A percentile compares a stretch with the other conserved stretches of the same genome.
Conservation (phyloP, 2,329 filamentous ascomycete genomes). For the Pseudogymnoascus sp. region DNA sequence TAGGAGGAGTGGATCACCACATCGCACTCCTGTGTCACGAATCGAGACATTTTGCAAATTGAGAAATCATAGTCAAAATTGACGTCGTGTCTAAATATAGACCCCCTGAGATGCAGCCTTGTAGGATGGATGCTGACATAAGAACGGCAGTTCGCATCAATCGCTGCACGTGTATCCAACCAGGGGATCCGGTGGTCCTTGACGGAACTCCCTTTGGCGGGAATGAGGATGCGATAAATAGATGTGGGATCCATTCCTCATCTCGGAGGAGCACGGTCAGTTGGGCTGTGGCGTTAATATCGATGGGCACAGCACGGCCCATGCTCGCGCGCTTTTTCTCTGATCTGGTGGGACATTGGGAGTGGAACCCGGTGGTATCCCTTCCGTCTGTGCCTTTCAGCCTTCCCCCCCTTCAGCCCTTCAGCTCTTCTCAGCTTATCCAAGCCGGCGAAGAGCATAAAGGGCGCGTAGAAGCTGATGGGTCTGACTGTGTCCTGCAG, state of each 20-base stretch:
- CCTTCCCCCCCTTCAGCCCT: background rate
- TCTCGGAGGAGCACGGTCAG: slow-evolving; percentile 3
- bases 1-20: background rate
- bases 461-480: background rate
- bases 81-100: slow-evolving; percentile 2
- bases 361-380: background rate
- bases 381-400: background rate
- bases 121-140: slow-evolving; percentile 6
- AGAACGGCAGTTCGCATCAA: slow-evolving; percentile 6
- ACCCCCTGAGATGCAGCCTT: background rate
- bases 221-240: slow-evolving; percentile 1
- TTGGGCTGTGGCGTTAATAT: slow-evolving; percentile 11
- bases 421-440: slow-evolving; percentile 9
- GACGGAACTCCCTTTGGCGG: background rate
- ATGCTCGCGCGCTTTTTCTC: slow-evolving; percentile 5
- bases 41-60: background rate
- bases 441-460: background rate
- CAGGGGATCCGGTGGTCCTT: slow-evolving; percentile 6
- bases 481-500: slow-evolving; percentile 5
- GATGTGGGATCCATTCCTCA: slow-evolving; percentile 9
- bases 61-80: slow-evolving; percentile 1
- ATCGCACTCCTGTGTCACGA: background rate
- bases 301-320: slow-evolving; percentile 3
- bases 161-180: slow-evolving; percentile 11
- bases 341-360: slow-evolving; percentile 9